Conservation (phyloP, 257 asterid species). For the Ilex asprella region DNA sequence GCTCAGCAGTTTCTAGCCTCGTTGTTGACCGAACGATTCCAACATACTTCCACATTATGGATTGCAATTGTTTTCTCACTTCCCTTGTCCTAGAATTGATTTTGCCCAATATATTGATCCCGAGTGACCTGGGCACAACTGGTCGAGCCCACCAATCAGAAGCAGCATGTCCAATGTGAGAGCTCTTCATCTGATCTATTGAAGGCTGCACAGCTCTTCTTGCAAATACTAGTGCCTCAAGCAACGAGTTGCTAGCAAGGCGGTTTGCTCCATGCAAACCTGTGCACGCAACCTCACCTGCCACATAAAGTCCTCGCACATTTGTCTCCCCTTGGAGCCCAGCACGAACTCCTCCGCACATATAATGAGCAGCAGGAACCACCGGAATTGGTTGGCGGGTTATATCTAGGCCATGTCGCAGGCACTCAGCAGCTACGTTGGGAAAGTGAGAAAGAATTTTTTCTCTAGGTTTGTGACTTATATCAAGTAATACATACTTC, state of each 20-base stretch:
- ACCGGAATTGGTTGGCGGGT: conserved; percentile 86
- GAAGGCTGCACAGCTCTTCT: conserved; percentile 89
- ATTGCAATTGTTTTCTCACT: conserved; percentile 65
- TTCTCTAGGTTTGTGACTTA: conserved; percentile 67
- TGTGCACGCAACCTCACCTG: conserved; percentile 97
- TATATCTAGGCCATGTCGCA: conserved; percentile 78
- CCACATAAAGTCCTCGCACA: conserved; percentile 74
- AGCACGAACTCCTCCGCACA: conserved; percentile 99
- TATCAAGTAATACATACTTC: conserved; percentile 85
- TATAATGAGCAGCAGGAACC: conserved; percentile 98
- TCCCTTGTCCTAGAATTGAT: conserved; percentile 47
- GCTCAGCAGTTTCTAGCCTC: conserved; percentile 68
- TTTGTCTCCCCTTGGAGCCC: conserved; percentile 94
- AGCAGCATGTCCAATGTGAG: conserved; percentile 29
- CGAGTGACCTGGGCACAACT: conserved; percentile 44
- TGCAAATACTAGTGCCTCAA: conserved; percentile 93
- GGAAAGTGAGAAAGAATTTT: conserved; percentile 84
- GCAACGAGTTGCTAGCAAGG: conserved; percentile 89
- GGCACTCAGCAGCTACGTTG: conserved; percentile 89
- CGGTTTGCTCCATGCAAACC: conserved; percentile 96
- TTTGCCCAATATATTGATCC: conserved; percentile 22
- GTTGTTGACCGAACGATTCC: conserved; percentile 82
- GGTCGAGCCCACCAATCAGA: conserved; percentile 64
- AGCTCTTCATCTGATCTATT: conserved; percentile 46
- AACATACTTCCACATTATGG: conserved; percentile 84